Conservation (phyloP, 352 stramenopile genomes). For the Aphanomyces cochlioides region DNA sequence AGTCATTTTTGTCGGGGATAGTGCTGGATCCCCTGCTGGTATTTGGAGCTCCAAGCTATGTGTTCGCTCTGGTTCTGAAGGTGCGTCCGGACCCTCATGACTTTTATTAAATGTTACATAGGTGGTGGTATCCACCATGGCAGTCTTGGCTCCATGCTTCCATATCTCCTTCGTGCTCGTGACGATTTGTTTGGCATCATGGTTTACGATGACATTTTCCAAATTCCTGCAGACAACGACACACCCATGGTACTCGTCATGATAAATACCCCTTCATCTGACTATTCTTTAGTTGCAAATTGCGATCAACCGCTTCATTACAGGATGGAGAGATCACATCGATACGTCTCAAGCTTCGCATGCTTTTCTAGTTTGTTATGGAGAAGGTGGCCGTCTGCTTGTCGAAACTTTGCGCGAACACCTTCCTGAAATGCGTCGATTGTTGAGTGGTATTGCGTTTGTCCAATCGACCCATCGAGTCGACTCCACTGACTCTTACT, state of each 20-base stretch:
- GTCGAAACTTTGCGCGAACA: constrained; percentile 53
- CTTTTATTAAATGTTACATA: constrained; percentile 14
- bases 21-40: constrained; percentile 50
- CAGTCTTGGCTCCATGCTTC: constrained; percentile 67
- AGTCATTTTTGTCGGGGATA: constrained; percentile 64
- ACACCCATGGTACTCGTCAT: constrained; percentile 9
- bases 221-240: constrained; percentile 41
- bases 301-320: constrained; percentile 59
- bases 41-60: constrained; percentile 63
- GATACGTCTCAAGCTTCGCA: constrained; percentile 59
- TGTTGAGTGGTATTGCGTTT: constrained; percentile 65
- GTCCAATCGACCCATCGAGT: constrained; percentile 62
- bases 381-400: constrained; percentile 51
- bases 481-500: constrained; percentile 51
- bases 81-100: constrained; percentile 19
- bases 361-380: constrained; percentile 61
- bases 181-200: constrained; percentile 67
- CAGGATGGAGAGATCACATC: constrained; percentile 65
- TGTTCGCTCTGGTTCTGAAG: constrained; percentile 55
- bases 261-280: no score
- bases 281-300: constrained; percentile 41
- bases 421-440: constrained; percentile 62
- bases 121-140: constrained; percentile 68
- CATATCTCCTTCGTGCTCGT: constrained; percentile 70
- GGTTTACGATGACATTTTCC: constrained; percentile 65